These are phyloP conservation scores for Leishmania tarentolae DNA, from an alignment of 208 protist species.

Conservation along the genomic window DNA sequence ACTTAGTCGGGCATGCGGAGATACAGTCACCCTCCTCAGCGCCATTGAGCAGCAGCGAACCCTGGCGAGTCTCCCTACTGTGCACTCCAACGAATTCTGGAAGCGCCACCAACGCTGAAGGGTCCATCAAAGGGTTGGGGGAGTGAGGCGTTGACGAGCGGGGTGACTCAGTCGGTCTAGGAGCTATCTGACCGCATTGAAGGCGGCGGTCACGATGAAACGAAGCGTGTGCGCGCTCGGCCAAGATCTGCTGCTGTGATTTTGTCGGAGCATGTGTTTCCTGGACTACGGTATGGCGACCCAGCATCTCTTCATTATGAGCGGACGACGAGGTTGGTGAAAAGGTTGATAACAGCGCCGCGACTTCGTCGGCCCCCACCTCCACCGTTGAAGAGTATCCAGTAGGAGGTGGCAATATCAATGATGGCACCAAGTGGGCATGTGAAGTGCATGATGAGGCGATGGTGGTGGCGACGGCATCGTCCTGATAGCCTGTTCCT, in stretches of 20 bases:
- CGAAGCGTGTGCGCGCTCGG: constrained; percentile 28
- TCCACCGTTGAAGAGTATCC: background rate
- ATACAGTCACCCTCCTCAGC: background rate
- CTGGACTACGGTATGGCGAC: background rate
- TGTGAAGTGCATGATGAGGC: background rate
- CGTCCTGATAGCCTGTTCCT: background rate
- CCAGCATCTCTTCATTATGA: background rate
- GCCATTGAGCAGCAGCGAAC: background rate
- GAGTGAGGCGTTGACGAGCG: background rate
- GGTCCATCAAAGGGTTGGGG: background rate
- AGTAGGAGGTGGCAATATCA: background rate
- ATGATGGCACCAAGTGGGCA: background rate
- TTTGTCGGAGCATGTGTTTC: background rate
- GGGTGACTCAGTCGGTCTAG: no score
- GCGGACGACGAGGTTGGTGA: background rate
- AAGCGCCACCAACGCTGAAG: constrained; percentile 16
- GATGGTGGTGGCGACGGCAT: background rate
- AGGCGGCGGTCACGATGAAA: constrained; percentile 37
- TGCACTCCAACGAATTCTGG: background rate
- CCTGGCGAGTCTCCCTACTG: background rate
- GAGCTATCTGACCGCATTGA: constrained; percentile 11
- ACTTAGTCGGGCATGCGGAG: background rate
- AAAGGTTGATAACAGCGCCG: background rate
- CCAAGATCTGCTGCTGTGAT: constrained; percentile 18
- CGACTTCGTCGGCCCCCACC: background rate